Base-by-base conservation (phyloP, 2,329 filamentous ascomycete genomes). In the Hypoxylon sp. region DNA sequence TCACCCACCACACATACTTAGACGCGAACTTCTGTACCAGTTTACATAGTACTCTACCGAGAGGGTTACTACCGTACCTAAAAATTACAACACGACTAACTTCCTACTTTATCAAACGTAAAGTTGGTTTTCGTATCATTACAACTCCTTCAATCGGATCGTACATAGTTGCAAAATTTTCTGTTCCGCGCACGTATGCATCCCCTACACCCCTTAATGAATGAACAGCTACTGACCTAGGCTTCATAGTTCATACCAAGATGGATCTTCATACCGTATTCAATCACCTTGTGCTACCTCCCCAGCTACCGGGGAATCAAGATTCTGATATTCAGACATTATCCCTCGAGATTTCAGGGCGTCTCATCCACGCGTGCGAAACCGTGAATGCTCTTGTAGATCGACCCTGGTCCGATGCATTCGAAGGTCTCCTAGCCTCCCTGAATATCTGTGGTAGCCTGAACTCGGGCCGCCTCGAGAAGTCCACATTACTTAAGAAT, bases 241-340 rank as follows among this genome's bases (percentile, higher is more conserved):
- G 28, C 28, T 30, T 30, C 14, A 10, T 50, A 45, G 52, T 45
- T 38, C 11, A 2, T 23, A 17, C 13, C 17, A 23, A 64, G 2
- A 65, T 67, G 60, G 50, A 64, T 19, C 60, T 75, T 17, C 50
- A 57, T 9, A 65, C 72, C 5, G 69, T 81, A 11, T 79, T 80
- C 63, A 76, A 84, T 57, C 82, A 85, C 65, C 68, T 84, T 19
- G 80, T 82, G 13, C 69, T 85, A 0, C 82, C 82, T n/a, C 77
- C 80, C 6, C 70, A 79, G 36, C 64, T 84, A 1, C 82, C 82
- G 0, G 75, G 76, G 5, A 51, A 64, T 7, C 73, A 77, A 17
- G 81, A 82, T 59, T 11, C 63, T 25, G 66, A 77, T n/a, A 36
- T 76, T 10, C 75, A 77, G 11, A 56, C 57, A 3, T 68, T 80